These are phyloP conservation scores for Ilex paraguariensis DNA, from an alignment of 305 asterid genomes.

Conservation along the genomic window DNA sequence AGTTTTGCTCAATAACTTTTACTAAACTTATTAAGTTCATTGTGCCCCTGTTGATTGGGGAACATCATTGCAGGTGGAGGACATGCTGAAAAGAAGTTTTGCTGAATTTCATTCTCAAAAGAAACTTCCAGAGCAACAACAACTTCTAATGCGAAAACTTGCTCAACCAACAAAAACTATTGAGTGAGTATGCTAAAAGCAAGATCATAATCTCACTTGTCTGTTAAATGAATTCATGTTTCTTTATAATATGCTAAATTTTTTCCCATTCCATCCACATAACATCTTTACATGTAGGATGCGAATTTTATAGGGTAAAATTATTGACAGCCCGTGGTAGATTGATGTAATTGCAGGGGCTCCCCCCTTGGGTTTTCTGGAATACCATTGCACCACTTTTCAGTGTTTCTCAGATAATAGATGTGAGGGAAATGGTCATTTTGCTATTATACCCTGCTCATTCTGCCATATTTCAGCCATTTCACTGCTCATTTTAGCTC, in stretches of 20 bases:
- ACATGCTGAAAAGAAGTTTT: conserved; percentile 97
- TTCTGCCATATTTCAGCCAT: no score
- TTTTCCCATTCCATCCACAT: background rate
- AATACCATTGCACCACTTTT: no score
- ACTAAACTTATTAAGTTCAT: conserved; percentile 9
- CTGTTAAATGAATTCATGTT: background rate
- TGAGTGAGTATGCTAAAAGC: conserved; percentile 56
- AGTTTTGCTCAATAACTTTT: conserved; percentile 10
- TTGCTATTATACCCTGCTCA: no score
- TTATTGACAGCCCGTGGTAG: no score
- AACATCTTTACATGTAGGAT: background rate
- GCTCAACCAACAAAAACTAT: conserved; percentile 63
- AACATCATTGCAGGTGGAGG: conserved; percentile 74
- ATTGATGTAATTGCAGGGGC: no score
- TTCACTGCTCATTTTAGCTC: no score
- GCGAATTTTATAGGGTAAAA: no score
- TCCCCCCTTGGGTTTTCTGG: no score
- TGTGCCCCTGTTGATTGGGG: conserved; percentile 18
- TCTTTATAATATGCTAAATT: background rate
- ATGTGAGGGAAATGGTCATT: no score
- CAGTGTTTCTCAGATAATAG: no score
- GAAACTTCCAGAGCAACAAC: conserved; percentile 92
- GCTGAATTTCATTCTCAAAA: conserved; percentile 99
- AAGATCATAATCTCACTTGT: background rate
- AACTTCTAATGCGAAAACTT: conserved; percentile 78